Conservation (phyloP, 345 rosid species). For the Populus pruinosa region DNA sequence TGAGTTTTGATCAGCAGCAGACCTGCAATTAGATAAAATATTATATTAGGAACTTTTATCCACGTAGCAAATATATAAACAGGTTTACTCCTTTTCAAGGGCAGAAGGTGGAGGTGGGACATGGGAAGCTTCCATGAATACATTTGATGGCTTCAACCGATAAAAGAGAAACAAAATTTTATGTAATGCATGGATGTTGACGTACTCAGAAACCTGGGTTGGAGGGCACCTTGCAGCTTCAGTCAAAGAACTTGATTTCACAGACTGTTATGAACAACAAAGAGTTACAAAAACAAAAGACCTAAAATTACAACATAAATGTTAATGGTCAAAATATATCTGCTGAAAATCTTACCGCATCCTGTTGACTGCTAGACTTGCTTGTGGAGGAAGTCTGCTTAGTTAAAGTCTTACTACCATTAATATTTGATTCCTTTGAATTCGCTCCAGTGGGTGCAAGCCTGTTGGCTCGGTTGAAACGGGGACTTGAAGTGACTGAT, state of each 20-base stretch:
- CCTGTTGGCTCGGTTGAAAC: slow-evolving; percentile 24
- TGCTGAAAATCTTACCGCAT: slow-evolving; percentile 35
- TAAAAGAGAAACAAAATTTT: background rate
- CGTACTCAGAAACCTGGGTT: slow-evolving; percentile 48
- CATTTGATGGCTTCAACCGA: background rate
- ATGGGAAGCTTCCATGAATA: background rate
- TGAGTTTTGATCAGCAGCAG: slow-evolving; percentile 39
- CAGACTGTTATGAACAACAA: slow-evolving; percentile 40
- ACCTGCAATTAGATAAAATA: slow-evolving; percentile 40
- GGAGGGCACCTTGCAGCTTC: slow-evolving; percentile 30
- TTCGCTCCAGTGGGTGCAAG: slow-evolving; percentile 22
- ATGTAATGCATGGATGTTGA: slow-evolving; percentile 12
- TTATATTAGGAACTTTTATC: background rate
- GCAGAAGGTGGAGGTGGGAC: background rate
- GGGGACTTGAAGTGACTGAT: slow-evolving; percentile 26
- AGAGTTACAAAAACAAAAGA: background rate
- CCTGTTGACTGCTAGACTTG: slow-evolving; percentile 29
- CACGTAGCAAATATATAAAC: background rate
- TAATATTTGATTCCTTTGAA: slow-evolving; percentile 29
- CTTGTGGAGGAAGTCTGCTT: slow-evolving; percentile 36
- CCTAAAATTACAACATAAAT: background rate
- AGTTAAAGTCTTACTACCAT: slow-evolving; percentile 23
- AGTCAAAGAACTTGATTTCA: slow-evolving; percentile 36
- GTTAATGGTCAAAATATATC: background rate
- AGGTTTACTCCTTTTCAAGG: background rate